These are phyloP conservation scores for Trypanosomatidae sp. DNA, from an alignment of 208 protist species.

Conservation along the genomic window DNA sequence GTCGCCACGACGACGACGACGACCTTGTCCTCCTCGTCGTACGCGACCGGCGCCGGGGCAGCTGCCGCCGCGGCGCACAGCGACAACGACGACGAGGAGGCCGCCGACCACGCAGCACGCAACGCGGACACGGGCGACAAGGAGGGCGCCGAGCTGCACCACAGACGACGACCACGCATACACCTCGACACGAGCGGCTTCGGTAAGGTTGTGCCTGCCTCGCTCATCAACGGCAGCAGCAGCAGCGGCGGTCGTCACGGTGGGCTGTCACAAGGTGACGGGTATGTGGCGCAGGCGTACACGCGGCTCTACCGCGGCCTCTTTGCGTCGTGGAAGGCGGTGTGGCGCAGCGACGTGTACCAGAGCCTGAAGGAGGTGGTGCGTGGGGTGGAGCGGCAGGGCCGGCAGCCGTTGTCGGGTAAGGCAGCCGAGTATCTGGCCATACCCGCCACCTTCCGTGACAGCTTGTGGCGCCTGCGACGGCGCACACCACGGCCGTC, in stretches of 20 bases:
- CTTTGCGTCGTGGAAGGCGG: constrained; percentile 33
- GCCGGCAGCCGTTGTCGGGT: constrained; percentile 21
- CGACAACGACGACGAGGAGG: background rate
- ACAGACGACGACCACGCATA: background rate
- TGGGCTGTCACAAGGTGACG: constrained; percentile 6
- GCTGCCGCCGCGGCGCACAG: background rate
- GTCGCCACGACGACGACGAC: constrained; percentile 1
- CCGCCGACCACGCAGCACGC: background rate
- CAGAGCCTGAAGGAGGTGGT: constrained; percentile 32
- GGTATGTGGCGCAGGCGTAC: constrained; percentile 10
- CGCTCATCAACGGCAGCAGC: constrained; percentile 35
- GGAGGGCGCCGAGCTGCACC: background rate
- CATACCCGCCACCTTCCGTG: constrained; percentile 47
- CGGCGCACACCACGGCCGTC: constrained; percentile 36
- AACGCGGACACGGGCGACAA: constrained; percentile 4
- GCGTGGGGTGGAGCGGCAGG: constrained; percentile 21
- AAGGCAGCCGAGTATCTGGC: constrained; percentile 24
- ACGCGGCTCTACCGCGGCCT: constrained; percentile 18
- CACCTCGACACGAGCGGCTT: constrained; percentile 1
- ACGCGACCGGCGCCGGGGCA: background rate
- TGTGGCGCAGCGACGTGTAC: constrained; percentile 63
- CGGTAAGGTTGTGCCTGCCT: constrained; percentile 41
- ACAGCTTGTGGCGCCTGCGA: constrained; percentile 66
- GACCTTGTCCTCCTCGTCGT: background rate
- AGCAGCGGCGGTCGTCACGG: background rate